Base-by-base conservation (phyloP, 495 filamentous ascomycete species). In the Penicillium coffeae region DNA sequence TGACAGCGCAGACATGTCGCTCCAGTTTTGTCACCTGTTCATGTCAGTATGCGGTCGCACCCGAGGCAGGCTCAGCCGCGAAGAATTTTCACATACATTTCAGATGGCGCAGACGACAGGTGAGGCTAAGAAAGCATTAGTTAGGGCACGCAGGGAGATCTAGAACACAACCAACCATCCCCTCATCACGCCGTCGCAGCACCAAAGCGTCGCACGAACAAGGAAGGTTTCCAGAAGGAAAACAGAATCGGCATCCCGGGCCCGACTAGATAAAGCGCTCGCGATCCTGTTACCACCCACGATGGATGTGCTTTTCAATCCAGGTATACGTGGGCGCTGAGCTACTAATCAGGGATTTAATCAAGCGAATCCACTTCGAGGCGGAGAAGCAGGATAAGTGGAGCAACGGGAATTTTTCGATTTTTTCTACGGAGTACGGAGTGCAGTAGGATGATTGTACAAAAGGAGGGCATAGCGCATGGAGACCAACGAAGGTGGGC, bases 91-190 rank as follows among this genome's bases (percentile, higher is more conserved):
- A 45, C 48, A 37, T 59, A 73, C 69, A 73, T 71, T 71, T 73
- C 54, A 73, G 55, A 67, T 73, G 69, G 64, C 69, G 69, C 60
- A 70, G 56, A 58, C 69, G 69, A 59, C 69, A 73, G 21, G 69
- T 73, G 51, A 73, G 69, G 64, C 69, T 73, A 50, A 19, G 36
- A 47, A 44, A 14, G 10, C 2, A 14, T 42, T 42, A 43, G 38
- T 50, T 36, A 55, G 48, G 8, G 8, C 9, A 14, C 16, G 8
- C 8, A n/a, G 15, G 18, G 36, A 8, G 34, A 20, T 30, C 8
- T 3, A 7, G 15, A 13, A 12, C 8, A 20, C 40, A n/a, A 69
- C 68, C 65, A 20, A 73, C 69, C 69, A 73, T 68, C 69, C 69
- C 68, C 69, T 73, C 69, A 71, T 73, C 50, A 73, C 68, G 68